These are phyloP conservation scores for Phytophthora pseudosyringae DNA, from an alignment of 352 stramenopile species.

Conservation along the genomic window DNA sequence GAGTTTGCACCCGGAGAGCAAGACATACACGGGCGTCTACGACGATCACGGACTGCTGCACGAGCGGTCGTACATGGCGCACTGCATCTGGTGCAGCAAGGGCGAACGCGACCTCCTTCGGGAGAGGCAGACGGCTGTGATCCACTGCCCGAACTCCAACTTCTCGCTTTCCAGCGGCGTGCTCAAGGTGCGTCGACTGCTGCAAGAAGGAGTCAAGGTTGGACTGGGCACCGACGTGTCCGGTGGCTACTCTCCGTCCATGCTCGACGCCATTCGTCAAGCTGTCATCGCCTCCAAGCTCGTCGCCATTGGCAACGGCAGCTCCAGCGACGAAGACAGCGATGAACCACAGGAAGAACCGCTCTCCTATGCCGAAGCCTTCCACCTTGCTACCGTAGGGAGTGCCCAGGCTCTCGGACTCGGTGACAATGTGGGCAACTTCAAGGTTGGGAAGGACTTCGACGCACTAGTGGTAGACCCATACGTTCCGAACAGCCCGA, in stretches of 20 bases:
- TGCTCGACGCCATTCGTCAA: constrained; percentile 92
- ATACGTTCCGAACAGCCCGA: constrained; percentile 56
- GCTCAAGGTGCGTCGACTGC: constrained; percentile 77
- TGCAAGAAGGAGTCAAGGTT: constrained; percentile 88
- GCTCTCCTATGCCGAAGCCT: constrained; percentile 79
- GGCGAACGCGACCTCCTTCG: constrained; percentile 79
- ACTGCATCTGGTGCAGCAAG: constrained; percentile 91
- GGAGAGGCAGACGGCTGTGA: constrained; percentile 76
- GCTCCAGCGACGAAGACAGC: constrained; percentile 43
- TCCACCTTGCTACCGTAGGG: constrained; percentile 90
- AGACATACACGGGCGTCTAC: constrained; percentile 84
- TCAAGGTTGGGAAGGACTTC: constrained; percentile 89
- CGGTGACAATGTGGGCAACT: constrained; percentile 88
- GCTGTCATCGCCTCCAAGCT: constrained; percentile 92
- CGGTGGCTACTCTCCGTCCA: constrained; percentile 94
- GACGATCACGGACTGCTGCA: constrained; percentile 89
- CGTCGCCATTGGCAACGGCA: constrained; percentile 71
- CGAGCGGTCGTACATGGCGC: constrained; percentile 93
- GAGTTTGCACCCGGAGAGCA: constrained; percentile 65
- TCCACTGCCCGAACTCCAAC: constrained; percentile 96
- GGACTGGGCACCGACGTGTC: constrained; percentile 95
- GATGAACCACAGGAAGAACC: constrained; percentile 27
- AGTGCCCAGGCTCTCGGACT: constrained; percentile 44
- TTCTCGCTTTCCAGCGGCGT: constrained; percentile 93
- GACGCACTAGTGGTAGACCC: constrained; percentile 90